Percentiles rank a stretch among this genome's conserved stretches.
Conservation (phyloP, 2,329 filamentous ascomycete genomes). For the Beauveria rudraprayagi region DNA sequence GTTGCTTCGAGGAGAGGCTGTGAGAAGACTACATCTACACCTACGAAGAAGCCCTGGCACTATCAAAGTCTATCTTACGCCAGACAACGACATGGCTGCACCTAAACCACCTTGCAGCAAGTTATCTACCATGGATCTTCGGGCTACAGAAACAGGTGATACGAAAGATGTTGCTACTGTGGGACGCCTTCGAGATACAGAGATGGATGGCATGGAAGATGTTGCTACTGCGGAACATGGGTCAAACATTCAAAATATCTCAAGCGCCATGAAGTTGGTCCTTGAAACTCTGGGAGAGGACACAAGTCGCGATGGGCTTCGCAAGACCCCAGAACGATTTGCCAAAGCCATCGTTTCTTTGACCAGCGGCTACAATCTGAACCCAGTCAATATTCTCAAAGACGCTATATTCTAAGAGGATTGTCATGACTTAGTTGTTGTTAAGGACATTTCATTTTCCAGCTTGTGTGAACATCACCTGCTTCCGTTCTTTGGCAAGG, state of each 20-base stretch:
- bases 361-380: background rate
- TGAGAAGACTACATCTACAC: no score
- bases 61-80: no score
- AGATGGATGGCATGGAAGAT: background rate
- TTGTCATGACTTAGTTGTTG: background rate
- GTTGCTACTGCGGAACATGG: background rate
- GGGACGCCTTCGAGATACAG: background rate
- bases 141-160: background rate
- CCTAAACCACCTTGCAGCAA: no score
- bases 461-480: constrained; percentile 3
- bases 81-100: no score
- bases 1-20: no score
- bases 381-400: background rate
- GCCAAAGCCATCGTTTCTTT: background rate
- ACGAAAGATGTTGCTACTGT: background rate
- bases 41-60: no score
- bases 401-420: background rate
- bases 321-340: background rate
- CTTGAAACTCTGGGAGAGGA: background rate
- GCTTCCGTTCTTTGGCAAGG: background rate
- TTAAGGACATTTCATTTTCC: background rate
- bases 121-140: no score
- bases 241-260: background rate
- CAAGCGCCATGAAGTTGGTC: background rate
- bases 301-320: background rate